Evolutionary conservation across 192 early-diverging fungal genomes (phyloP).

Genomic region (Backusella liffmaniae): DNA sequence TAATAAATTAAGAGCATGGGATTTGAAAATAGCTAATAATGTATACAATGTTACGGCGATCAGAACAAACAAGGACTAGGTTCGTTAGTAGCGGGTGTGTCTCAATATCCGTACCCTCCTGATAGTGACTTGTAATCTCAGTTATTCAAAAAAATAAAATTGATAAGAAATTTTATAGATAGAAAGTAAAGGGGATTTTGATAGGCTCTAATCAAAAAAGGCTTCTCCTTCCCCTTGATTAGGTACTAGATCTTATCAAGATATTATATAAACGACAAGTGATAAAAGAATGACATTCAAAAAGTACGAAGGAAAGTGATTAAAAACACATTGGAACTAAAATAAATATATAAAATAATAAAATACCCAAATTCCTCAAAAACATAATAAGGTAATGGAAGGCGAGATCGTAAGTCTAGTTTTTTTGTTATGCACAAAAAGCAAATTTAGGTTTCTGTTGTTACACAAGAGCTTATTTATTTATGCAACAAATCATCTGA

Average conservation of each 20-base stretch:
- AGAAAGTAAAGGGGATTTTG: neutral
- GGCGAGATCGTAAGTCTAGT: neutral
- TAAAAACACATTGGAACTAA: neutral
- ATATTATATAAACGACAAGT: neutral
- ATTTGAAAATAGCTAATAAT: neutral
- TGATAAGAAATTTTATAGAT: neutral
- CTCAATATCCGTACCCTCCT: neutral
- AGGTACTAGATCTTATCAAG: neutral
- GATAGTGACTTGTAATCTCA: neutral
- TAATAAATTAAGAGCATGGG: neutral
- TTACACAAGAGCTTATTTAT: neutral
- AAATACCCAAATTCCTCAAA: neutral
- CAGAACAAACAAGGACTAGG: neutral
- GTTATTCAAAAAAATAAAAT: neutral
- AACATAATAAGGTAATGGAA: neutral
- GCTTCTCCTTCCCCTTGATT: neutral
- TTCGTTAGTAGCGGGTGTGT: neutral
- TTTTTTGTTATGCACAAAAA: neutral
- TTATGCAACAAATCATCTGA: neutral
- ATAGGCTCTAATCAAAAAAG: neutral
- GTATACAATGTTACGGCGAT: neutral
- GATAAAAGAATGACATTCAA: neutral
- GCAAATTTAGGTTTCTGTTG: neutral
- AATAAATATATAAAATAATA: neutral
- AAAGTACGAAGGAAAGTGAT: neutral